A percentile compares a stretch with the other conserved stretches of the same genome.
Conservation (phyloP, 1,139 yeast species). For the Suhomyces terraborum region DNA sequence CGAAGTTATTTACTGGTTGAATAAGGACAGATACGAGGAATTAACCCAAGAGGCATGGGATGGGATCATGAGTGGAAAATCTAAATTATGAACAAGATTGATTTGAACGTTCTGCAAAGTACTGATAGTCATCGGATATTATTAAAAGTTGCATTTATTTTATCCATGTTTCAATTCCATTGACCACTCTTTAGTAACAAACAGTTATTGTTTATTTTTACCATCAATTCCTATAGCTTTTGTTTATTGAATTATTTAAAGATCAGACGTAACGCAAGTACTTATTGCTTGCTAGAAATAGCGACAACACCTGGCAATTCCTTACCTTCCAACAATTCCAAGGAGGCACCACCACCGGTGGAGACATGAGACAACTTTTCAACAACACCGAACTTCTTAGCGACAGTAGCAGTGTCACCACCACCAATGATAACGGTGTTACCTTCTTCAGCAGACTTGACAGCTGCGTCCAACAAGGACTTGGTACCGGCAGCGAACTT, state of each 20-base stretch:
- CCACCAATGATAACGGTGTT: conserved; percentile 97
- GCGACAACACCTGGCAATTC: conserved; percentile 95
- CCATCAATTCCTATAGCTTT: not conserved
- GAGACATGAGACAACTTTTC: conserved; percentile 96
- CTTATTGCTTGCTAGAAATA: conserved; percentile 64
- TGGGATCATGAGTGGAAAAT: conserved; percentile 43
- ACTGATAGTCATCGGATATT: too few relatives aligned
- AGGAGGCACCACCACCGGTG: conserved; percentile 99
- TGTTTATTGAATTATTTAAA: not conserved
- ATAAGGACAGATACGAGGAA: conserved; percentile 53
- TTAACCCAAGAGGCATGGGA: conserved; percentile 64
- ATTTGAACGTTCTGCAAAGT: not conserved
- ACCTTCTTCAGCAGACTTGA: conserved; percentile 80
- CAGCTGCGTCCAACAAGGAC: conserved; percentile 82
- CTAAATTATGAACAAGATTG: conserved; percentile 32
- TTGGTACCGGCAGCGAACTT: conserved; percentile 88
- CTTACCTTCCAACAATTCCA: conserved; percentile 97
- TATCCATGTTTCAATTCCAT: too few relatives aligned
- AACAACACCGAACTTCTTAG: conserved; percentile 94
- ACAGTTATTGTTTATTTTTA: not conserved
- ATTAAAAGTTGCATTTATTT: too few relatives aligned
- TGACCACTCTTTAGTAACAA: too few relatives aligned
- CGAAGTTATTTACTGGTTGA: conserved; percentile 73
- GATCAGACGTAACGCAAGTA: not conserved
- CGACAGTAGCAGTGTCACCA: conserved; percentile 99